phyloP scores from a whole-genome alignment of 139 green algal species.

The Edaphochlamys debaryana region DNA sequence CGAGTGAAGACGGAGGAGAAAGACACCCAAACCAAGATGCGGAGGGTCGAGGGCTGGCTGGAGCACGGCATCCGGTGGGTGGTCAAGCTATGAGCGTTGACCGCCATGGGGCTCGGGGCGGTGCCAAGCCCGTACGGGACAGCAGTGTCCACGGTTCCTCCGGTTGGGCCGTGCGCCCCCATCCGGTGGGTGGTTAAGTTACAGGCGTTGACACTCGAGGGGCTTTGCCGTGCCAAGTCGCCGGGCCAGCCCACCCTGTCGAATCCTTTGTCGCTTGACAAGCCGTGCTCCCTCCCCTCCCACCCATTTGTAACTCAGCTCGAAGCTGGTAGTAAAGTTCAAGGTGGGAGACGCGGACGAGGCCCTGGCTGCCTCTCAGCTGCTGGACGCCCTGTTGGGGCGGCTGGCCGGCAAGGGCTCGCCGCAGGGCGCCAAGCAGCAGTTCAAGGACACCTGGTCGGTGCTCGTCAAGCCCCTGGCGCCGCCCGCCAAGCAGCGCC shows the following conservation, averaged over 20 bases:
- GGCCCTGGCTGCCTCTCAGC: neutral
- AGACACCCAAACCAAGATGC: constrained; percentile 18
- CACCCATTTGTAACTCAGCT: neutral
- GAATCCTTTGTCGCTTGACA: neutral
- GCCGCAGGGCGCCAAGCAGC: neutral
- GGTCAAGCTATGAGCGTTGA: too few species aligned
- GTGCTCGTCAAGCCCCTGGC: neutral
- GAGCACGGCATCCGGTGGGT: constrained; percentile 13
- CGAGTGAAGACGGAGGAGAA: constrained; percentile 7
- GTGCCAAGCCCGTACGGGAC: too few species aligned
- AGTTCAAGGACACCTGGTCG: neutral
- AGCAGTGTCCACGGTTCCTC: too few species aligned
- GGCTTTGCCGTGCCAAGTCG: neutral
- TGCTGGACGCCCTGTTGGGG: neutral
- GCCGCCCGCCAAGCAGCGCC: neutral
- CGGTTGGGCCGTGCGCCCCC: too few species aligned
- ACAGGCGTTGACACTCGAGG: too few species aligned
- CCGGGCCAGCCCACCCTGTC: too few species aligned
- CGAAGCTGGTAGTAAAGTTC: constrained; percentile 18
- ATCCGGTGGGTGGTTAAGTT: too few species aligned
- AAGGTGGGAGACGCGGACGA: neutral
- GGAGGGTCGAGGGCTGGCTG: constrained; percentile 23
- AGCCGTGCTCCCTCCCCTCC: neutral
- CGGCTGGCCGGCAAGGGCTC: constrained; percentile 22
- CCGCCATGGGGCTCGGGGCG: neutral